Evolutionary conservation across 2,329 filamentous ascomycete genomes (phyloP).

Genomic region (Trichophyton mentagrophytes): DNA sequence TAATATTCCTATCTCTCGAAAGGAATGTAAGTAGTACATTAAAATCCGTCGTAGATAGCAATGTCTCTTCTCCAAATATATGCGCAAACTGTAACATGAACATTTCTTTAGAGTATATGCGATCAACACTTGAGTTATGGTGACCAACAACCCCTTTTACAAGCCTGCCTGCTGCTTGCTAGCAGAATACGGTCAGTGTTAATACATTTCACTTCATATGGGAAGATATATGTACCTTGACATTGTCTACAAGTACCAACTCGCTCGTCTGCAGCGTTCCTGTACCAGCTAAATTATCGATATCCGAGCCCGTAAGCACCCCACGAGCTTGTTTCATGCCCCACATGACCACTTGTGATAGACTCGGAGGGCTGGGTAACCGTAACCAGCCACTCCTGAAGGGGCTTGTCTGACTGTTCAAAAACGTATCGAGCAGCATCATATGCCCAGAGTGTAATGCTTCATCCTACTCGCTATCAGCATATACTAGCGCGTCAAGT

Average conservation of each 20-base stretch:
- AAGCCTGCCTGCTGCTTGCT: slow-evolving; percentile 45
- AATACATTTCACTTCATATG: background rate
- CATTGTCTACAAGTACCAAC: slow-evolving; percentile 42
- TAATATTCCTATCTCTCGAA: slow-evolving; percentile 49
- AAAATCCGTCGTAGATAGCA: slow-evolving; percentile 51
- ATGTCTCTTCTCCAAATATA: slow-evolving; percentile 36
- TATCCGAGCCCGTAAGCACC: slow-evolving; percentile 38
- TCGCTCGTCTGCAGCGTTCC: slow-evolving; percentile 29
- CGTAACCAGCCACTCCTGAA: slow-evolving; percentile 56
- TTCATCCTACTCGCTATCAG: slow-evolving; percentile 41
- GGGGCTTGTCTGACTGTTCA: slow-evolving; percentile 53
- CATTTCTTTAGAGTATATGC: slow-evolving; percentile 53
- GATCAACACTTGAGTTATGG: slow-evolving; percentile 45
- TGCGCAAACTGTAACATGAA: slow-evolving; percentile 49
- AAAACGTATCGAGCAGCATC: slow-evolving; percentile 58
- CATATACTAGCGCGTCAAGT: background rate
- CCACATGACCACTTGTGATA: slow-evolving; percentile 64
- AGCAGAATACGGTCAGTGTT: background rate
- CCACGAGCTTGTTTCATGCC: slow-evolving; percentile 55
- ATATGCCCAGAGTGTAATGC: slow-evolving; percentile 57
- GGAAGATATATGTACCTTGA: slow-evolving; percentile 36
- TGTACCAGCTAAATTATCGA: slow-evolving; percentile 20
- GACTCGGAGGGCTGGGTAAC: slow-evolving; percentile 36
- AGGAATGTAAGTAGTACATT: slow-evolving; percentile 59
- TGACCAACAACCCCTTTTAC: slow-evolving; percentile 32